phyloP scores from a whole-genome alignment of 345 rosid species.

The Cardiospermum halicacabum region DNA sequence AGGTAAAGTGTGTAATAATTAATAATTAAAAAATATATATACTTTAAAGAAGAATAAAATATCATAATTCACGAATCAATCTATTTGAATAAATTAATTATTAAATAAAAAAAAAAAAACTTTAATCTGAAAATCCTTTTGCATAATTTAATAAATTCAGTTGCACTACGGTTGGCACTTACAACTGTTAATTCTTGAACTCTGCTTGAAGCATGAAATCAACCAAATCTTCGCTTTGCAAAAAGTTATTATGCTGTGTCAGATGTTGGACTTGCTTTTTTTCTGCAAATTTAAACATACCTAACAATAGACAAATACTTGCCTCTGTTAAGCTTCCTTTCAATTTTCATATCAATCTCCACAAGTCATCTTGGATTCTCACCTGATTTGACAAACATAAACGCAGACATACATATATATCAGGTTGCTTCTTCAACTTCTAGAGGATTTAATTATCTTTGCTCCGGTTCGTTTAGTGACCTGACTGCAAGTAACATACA shows the following conservation, averaged over 20 bases:
- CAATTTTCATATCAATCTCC: conserved; percentile 10
- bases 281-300: not conserved
- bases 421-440: not conserved
- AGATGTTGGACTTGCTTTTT: not conserved
- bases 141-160: no score
- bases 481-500: not conserved
- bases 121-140: no score
- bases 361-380: conserved; percentile 34
- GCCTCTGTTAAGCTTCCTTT: not conserved
- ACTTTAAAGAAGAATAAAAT: no score
- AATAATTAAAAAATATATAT: no score
- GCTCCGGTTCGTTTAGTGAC: not conserved
- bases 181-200: conserved; percentile 20
- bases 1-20: no score
- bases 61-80: no score
- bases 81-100: no score
- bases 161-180: not conserved
- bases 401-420: not conserved
- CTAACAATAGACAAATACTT: conserved; percentile 2
- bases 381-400: not conserved
- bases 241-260: conserved; percentile 15
- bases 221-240: not conserved
- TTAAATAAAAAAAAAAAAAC: no score
- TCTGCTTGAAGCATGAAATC: conserved; percentile 15
- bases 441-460: not conserved